A percentile compares a stretch with the other conserved stretches of the same genome.
These are phyloP conservation scores for Triangularia verruculosa DNA, from an alignment of 2,329 filamentous ascomycete species.

Conservation along the genomic window DNA sequence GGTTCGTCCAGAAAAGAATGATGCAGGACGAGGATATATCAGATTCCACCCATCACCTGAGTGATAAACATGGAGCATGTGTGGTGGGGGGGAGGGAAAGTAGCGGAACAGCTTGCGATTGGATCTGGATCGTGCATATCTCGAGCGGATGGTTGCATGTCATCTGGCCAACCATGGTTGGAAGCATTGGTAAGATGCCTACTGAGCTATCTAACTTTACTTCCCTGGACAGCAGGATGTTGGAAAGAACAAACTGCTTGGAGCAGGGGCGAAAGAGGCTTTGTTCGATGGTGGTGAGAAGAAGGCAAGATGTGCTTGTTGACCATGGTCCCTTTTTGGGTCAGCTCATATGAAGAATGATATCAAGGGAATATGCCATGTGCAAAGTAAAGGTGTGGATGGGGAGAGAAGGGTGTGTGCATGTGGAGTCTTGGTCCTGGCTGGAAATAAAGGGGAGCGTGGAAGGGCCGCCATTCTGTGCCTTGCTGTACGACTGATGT, in stretches of 20 bases:
- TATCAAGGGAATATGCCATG: neutral
- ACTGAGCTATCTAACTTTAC: neutral
- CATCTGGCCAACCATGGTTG: neutral
- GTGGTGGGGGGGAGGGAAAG: neutral
- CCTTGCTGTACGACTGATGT: slow-evolving; percentile 27
- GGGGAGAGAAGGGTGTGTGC: neutral
- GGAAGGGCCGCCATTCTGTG: slow-evolving; percentile 18
- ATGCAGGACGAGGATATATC: neutral
- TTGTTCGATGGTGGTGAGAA: neutral
- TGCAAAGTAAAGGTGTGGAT: neutral
- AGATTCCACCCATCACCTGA: neutral
- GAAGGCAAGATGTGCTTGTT: neutral
- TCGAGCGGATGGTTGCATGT: slow-evolving; percentile 9
- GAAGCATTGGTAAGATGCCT: neutral
- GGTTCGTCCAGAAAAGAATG: neutral
- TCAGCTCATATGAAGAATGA: neutral
- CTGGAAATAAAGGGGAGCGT: neutral
- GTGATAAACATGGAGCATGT: neutral
- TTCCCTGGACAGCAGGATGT: neutral
- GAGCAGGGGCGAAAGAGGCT: neutral
- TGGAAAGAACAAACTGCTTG: neutral
- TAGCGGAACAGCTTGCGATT: slow-evolving; percentile 15
- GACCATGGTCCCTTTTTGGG: neutral
- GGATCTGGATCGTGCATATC: neutral
- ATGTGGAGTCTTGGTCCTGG: neutral